Base-by-base conservation (phyloP, 2,329 filamentous ascomycete species). In the Xylariaceae sp. region DNA sequence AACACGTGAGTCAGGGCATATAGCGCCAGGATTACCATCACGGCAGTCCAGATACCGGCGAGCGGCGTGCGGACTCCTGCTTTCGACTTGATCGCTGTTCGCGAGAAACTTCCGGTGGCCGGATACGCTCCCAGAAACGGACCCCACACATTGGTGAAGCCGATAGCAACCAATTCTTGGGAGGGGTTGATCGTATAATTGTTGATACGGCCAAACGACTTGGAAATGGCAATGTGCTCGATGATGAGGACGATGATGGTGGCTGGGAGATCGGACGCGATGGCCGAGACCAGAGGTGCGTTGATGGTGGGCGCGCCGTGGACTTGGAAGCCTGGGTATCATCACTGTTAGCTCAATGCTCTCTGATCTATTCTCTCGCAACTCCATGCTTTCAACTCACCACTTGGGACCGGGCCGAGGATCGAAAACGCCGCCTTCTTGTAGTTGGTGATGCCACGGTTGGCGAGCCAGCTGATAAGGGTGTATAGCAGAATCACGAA, bases 11-110 rank as follows among this genome's bases (percentile, higher is more conserved):
- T 81, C 19, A 95, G 72, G 15, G 85, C 88, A 56, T 95, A 95
- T 44, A 93, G 83, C 15, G 89, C 88, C 9, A 95, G 71, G 2
- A 95, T 71, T 8, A 95, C 89, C 9, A 95, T 79, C 16, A 88
- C 46, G 1, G 85, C 89, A 9, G 89, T 95, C 47, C 94, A 88
- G 35, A 91, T 78, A 72, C 89, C 89, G 26, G 87, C 89, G 42
- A 94, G 80, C 1, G 89, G 89, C 4, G 88, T 95, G 32, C 89
- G 82, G 2, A 94, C 89, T 60, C 89, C 89, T 39, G 89, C 87
- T 67, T 95, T 95, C n/a, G 89, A 87, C 65, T 94, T 94, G 71
- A 95, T 94, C 38, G 89, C 89, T 17, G 89, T 95, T 47, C 89
- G 81, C 7, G 87, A 91, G 72, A 95, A 95, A 2, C 89, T 94